phyloP scores from a whole-genome alignment of 352 stramenopile genomes.

The Phytophthora citrophthora region DNA sequence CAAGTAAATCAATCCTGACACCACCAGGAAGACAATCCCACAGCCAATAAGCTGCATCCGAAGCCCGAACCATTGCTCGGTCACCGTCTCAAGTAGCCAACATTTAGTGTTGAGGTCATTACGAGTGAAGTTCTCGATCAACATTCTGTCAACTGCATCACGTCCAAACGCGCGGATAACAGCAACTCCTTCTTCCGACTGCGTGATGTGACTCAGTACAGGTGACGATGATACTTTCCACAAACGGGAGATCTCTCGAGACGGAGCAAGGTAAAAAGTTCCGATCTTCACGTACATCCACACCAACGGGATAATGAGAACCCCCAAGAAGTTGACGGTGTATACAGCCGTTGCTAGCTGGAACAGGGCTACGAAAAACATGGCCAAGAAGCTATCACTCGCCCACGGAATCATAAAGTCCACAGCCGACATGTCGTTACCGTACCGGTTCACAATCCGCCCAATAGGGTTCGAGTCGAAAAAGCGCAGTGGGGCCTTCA shows the following conservation, averaged over 20 bases:
- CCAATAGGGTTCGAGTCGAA: conserved; percentile 92
- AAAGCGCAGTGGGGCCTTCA: conserved; percentile 88
- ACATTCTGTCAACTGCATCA: conserved; percentile 22
- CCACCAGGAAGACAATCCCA: conserved; percentile 43
- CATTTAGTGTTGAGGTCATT: conserved; percentile 40
- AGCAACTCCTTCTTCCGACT: conserved; percentile 41
- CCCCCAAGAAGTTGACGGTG: conserved; percentile 75
- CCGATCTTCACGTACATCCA: conserved; percentile 79
- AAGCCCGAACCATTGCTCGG: conserved; percentile 50
- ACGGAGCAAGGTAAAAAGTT: conserved; percentile 44
- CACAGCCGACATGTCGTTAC: conserved; percentile 86
- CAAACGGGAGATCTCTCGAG: conserved; percentile 48
- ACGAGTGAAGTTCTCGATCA: conserved; percentile 31
- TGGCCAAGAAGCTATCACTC: conserved; percentile 48
- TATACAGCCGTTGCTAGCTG: conserved; percentile 80
- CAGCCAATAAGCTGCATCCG: conserved; percentile 61
- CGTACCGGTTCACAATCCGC: conserved; percentile 90
- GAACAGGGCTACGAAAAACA: conserved; percentile 74
- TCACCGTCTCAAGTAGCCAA: conserved; percentile 37
- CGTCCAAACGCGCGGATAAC: conserved; percentile 48
- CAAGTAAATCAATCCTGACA: conserved; percentile 43
- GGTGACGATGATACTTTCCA: conserved; percentile 45
- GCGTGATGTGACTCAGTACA: conserved; percentile 41
- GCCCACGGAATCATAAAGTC: conserved; percentile 74
- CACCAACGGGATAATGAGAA: conserved; percentile 78